Evolutionary conservation across 140 eudicot species (phyloP).

Genomic region (Stevia rebaudiana): DNA sequence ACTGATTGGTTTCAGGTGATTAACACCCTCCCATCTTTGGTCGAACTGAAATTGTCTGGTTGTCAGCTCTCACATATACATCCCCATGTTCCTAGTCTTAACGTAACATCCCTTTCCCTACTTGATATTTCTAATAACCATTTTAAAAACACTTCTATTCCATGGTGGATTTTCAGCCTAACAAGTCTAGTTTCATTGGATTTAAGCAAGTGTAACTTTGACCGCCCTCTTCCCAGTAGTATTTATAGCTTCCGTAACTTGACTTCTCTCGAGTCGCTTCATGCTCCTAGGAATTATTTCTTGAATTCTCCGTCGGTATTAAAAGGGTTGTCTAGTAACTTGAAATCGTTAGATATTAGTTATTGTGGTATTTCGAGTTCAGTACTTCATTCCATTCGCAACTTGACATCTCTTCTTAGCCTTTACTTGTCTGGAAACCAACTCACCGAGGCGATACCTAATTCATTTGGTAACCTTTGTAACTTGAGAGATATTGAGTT

Average conservation of each 20-base stretch:
- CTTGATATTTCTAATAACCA: background rate
- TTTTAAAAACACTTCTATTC: background rate
- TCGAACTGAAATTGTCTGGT: background rate
- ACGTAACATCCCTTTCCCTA: background rate
- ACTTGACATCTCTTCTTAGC: constrained; percentile 17
- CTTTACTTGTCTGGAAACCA: constrained; percentile 1
- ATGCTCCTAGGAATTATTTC: background rate
- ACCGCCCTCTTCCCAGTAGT: background rate
- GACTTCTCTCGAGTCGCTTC: background rate
- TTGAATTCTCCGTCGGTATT: constrained; percentile 1
- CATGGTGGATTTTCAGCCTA: background rate
- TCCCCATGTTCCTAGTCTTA: background rate
- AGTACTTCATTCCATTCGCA: constrained; percentile 8
- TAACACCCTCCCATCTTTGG: background rate
- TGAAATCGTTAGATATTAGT: constrained; percentile 11
- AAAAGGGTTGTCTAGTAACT: constrained; percentile 20
- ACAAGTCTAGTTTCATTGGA: constrained; percentile 1
- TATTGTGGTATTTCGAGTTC: constrained; percentile 4
- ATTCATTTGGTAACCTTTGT: constrained; percentile 20
- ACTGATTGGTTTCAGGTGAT: constrained; percentile 11
- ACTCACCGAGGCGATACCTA: constrained; percentile 5
- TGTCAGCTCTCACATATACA: background rate
- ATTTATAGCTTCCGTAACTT: constrained; percentile 1
- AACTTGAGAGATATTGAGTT: constrained; percentile 10
- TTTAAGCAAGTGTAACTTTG: background rate